Base-by-base conservation (phyloP, 805 yeast species). In the Monosporozyma yasuniensis region DNA sequence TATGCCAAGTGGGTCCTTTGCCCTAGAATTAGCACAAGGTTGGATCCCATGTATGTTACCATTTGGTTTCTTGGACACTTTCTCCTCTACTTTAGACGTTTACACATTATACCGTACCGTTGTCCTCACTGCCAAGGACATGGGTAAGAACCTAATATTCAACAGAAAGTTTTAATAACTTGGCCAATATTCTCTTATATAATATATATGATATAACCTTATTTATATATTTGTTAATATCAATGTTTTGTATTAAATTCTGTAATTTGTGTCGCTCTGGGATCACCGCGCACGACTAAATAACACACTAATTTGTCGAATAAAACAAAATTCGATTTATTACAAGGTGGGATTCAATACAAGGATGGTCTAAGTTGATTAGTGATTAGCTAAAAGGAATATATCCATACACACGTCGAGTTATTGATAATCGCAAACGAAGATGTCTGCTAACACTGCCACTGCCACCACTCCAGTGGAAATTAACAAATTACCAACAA, bases 1-100 rank as follows among this genome's bases (percentile, higher is more conserved):
- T 25, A 87, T 93, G 95, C 84, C 87, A 1, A 67, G 78, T 28
- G 95, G 84, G 35, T 75, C 86, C 0, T 93, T 82, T 69, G 96
- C 99, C 10, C 72, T 93, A 56, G 99, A 93, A 67, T 76, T 91
- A 61, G 99, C 99, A 7, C 98, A 91, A 72, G 99, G 99, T 52
- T 93, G 96, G 95, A 87, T 93, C 56, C 98, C 99, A 34, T 83
- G 91, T 42, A 93, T 93, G 99, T 75, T 93, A 53, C 98, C 98
- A 19, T 93, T 93, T 66, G 99, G 99, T 0, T 81, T 91, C 69
- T 71, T 87, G 46, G 96, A 88, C 64, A 79, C 84, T 4, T 61
- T 84, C 52, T 76, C 83, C 48, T 83, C 95, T 41, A 93, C 98
- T 14, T 67, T 90, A 58, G 99, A 93, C 66, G 65, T 82, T 52